Base-by-base conservation (phyloP, 176 grass and related monocot genomes). In the Raddia distichophylla region DNA sequence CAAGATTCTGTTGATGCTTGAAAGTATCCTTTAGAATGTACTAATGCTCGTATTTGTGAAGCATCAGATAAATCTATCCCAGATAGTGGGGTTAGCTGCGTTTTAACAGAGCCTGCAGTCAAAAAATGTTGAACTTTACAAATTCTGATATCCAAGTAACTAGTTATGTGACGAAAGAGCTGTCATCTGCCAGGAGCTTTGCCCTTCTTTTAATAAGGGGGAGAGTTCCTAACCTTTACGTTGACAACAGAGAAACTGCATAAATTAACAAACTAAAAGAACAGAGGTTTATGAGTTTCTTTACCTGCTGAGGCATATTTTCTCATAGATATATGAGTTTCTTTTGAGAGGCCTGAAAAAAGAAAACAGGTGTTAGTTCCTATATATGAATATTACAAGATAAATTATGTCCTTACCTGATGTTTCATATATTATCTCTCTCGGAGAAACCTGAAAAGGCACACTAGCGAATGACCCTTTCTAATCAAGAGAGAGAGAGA, bases 291-390 rank as follows among this genome's bases (percentile, higher is more conserved):
- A 78, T 18, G 14, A 60, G 40, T 57, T 73, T 86, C 50, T 73
- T 86, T 89, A 98, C 95, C 92, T 68, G 90, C 73, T 71, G 89
- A 93, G 77, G 95, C 83, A 89, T 98, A 94, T 90, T 98, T 98
- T 77, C 60, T 91, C 45, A 98, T 74, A 49, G 71, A 73, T 79
- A 51, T 82, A 45, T 78, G 84, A 79, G 92, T 98, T 79, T 91
- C 90, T 89, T 89, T 91, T 50, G 95, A 94, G 67, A 98, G 92
- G 55, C 95, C 95, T 98, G 86, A 45, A 60, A 79, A 86, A 89
- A 57, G 44, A 69, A 10, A 19, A 73, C 9, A 69, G 4, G 9
- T 75, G 60, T 85, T 78, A 84, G 53, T 60, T 59, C 45, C 4
- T 66, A 66, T 10, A 62, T 69, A 57, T 7, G 32, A 45, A 79